Percentiles rank a stretch among this genome's conserved stretches.
These are phyloP conservation scores for Myriosclerotinia scirpicola DNA, from an alignment of 2,329 filamentous ascomycete species.

Conservation along the genomic window DNA sequence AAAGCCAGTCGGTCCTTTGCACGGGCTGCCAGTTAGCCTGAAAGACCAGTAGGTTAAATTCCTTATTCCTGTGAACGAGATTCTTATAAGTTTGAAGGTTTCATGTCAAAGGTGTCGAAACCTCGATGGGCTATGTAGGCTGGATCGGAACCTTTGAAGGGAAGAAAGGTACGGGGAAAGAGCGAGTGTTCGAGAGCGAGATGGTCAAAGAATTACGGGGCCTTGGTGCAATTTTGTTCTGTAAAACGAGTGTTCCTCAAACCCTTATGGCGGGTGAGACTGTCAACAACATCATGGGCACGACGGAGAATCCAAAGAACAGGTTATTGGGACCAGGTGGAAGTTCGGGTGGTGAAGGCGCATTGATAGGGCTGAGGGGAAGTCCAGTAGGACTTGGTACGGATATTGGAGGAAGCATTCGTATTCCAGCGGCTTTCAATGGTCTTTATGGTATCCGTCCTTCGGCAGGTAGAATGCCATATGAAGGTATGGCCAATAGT, in stretches of 20 bases:
- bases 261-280: slow-evolving; percentile 47
- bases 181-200: slow-evolving; percentile 52
- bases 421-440: slow-evolving; percentile 44
- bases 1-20: slow-evolving; percentile 42
- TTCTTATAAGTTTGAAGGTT: slow-evolving; percentile 26
- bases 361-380: slow-evolving; percentile 39
- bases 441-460: slow-evolving; percentile 45
- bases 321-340: slow-evolving; percentile 37
- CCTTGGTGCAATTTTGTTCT: slow-evolving; percentile 45
- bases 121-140: slow-evolving; percentile 60
- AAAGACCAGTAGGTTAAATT: slow-evolving; percentile 40
- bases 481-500: slow-evolving; percentile 61
- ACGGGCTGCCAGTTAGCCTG: slow-evolving; percentile 45
- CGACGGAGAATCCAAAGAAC: slow-evolving; percentile 42
- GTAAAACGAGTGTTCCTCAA: slow-evolving; percentile 45
- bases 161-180: slow-evolving; percentile 50
- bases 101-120: slow-evolving; percentile 40
- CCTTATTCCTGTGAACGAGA: too few species aligned
- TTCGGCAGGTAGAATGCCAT: slow-evolving; percentile 44
- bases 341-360: slow-evolving; percentile 41
- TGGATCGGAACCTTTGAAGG: slow-evolving; percentile 63
- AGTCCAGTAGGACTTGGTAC: slow-evolving; percentile 40
- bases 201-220: slow-evolving; percentile 44
- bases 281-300: slow-evolving; percentile 46
- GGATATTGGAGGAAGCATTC: slow-evolving; percentile 39